Evolutionary conservation across 2,329 filamentous ascomycete genomes (phyloP), one percentile per base, ranked within the genome.

Genomic region (Cladosporium oxysporum): DNA sequence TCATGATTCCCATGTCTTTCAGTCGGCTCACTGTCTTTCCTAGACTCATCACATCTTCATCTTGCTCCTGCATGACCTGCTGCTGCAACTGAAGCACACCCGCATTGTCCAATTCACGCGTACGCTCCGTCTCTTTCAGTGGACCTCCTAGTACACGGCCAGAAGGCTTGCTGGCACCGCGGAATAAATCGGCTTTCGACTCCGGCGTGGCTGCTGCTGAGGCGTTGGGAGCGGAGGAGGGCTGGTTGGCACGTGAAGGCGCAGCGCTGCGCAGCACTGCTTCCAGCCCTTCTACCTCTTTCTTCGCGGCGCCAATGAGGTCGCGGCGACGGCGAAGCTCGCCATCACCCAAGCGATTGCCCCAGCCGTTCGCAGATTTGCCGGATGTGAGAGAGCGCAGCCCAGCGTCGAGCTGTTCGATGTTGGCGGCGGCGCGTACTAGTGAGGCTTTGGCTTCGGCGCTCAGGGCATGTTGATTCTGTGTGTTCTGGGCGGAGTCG

Each of bases 211-310:
- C 75, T 5, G 71, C 71, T 16, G 71, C 67, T 5, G 76, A 77
- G 3, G 77, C 76, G 62, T 47, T 61, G 58, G 14, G 66, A 33
- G 12, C 61, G 26, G 62, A 64, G 8, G 62, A 58, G 18, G 47
- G 28, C 37, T 65, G 62, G 16, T n/a, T 33, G 3, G 62, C 44
- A 18, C 61, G 61, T 23, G 49, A 31, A 12, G 61, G 61, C 18
- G 55, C 57, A 4, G 62, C 62, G 31, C 85, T 89, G 69, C 88
- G 87, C 73, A 90, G 86, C 41, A 93, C 82, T 74, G 87, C 88
- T 71, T 95, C 91, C 21, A 95, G 80, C 2, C 89, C 90, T 65
- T 94, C 91, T 65, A 88, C 85, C 77, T 95, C 91, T 72, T 91
- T 90, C 71, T 86, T 83, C 7, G 90, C 90, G 14, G 88, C 84